Evolutionary conservation across 208 protist genomes (phyloP), one percentile per base, ranked within the genome.

Genomic region (Leptomonas seymouri): DNA sequence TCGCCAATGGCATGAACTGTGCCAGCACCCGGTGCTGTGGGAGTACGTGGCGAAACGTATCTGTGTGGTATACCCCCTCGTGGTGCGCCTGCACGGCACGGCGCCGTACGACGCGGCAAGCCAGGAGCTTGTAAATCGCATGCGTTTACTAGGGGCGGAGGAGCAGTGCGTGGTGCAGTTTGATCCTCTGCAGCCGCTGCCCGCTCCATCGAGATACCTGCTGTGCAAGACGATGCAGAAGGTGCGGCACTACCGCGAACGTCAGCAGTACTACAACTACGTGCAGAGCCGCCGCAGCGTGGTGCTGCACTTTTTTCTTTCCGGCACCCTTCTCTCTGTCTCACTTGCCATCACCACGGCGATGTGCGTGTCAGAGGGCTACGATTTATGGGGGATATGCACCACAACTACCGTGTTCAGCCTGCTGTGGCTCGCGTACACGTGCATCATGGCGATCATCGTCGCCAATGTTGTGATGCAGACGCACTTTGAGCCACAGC

Each of bases 401-500:
- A 76, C 76, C 8, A 80, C 64, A 1, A 59, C 58, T 20, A 79
- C 61, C 12, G 62, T 80, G 20, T 92, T 95, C 56, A 65, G 42
- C 23, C 51, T 92, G 14, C 58, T 95, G 31, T 95, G 85, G 82
- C 46, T 91, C 9, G 79, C 81, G 20, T 95, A 93, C 67, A 36
- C 79, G 12, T 85, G 57, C 31, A 81, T 93, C 45, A 68, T 81
- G 6, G 74, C 78, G 34, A 86, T 87, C 34, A 81, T 95, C 49
- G 78, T 93, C 15, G 77, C 90, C 0, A 95, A 95, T 53, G 78
- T 91, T 16, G 84, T 91, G 14, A 93, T 95, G 83, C 78, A 85
- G 61, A 64, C 87, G 9, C 90, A 95, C 67, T 95, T 95, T 66
- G 90, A 93, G 48, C 90, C 90, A 0, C 77, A 85, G 42, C 86